phyloP scores from a whole-genome alignment of 2,329 filamentous ascomycete species.

The Aspergillus calidoustus region DNA sequence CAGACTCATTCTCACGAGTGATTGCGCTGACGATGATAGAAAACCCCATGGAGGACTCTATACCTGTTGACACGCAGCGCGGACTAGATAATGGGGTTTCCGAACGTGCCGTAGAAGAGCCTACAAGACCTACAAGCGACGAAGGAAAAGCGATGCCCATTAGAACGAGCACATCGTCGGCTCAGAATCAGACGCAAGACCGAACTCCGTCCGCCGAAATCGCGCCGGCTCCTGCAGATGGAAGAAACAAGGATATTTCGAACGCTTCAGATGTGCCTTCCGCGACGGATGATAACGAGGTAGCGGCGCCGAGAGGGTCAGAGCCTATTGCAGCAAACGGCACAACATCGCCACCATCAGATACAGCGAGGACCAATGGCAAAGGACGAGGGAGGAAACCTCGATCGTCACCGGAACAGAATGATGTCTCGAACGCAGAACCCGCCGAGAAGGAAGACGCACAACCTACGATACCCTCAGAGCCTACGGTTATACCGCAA shows the following conservation, averaged over 20 bases:
- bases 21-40: slow-evolving; percentile 6
- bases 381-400: slow-evolving; percentile 15
- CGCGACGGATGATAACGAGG: not conserved
- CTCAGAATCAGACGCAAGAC: not conserved
- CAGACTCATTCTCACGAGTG: not conserved
- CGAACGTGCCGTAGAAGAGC: not conserved
- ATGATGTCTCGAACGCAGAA: slow-evolving; percentile 3
- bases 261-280: not conserved
- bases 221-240: not conserved
- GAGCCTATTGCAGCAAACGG: slow-evolving; percentile 12
- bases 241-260: not conserved
- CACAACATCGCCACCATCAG: slow-evolving; percentile 11
- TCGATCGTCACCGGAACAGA: slow-evolving; percentile 11
- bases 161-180: not conserved
- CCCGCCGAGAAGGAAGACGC: not conserved
- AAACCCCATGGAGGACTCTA: not conserved
- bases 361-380: slow-evolving; percentile 14
- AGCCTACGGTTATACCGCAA: not conserved
- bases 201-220: not conserved
- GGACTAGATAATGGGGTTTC: not conserved
- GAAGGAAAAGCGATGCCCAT: slow-evolving; percentile 8
- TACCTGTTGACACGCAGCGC: not conserved
- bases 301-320: not conserved
- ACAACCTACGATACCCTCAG: not conserved
- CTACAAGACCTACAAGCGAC: not conserved